phyloP scores from a whole-genome alignment of 2,329 filamentous ascomycete species.

The Verticillium alfalfae region DNA sequence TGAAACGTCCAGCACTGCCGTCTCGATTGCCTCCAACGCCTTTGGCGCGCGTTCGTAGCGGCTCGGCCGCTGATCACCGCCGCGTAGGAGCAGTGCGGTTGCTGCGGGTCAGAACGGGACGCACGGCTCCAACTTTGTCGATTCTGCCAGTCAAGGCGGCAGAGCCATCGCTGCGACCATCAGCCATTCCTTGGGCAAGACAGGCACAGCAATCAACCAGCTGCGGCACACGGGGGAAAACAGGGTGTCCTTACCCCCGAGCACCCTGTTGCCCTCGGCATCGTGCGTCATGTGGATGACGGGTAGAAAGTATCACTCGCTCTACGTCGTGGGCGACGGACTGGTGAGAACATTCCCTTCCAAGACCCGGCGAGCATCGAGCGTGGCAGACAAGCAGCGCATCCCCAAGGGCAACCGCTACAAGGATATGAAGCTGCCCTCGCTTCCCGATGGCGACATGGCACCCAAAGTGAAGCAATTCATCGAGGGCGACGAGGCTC shows the following conservation, averaged over 20 bases:
- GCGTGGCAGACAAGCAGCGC: conserved; percentile 46
- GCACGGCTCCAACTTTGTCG: conserved; percentile 41
- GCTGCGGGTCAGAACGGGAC: conserved; percentile 28
- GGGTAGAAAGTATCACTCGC: conserved; percentile 53
- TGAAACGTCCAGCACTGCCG: conserved; percentile 47
- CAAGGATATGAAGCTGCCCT: conserved; percentile 62
- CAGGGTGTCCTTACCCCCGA: conserved; percentile 61
- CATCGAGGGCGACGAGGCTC: conserved; percentile 50
- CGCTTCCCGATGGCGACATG: conserved; percentile 54
- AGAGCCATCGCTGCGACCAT: conserved; percentile 69
- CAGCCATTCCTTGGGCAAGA: conserved; percentile 68
- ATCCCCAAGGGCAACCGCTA: conserved; percentile 52
- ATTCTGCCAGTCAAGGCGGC: conserved; percentile 63
- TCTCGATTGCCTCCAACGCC: conserved; percentile 66
- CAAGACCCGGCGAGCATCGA: conserved; percentile 48
- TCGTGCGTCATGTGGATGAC: conserved; percentile 62
- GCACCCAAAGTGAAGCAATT: conserved; percentile 51
- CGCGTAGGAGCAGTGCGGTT: conserved; percentile 45
- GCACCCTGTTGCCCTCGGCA: conserved; percentile 45
- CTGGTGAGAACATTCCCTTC: conserved; percentile 61
- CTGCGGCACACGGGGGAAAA: conserved; percentile 72
- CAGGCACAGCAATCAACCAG: conserved; percentile 63
- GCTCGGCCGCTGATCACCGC: conserved; percentile 56
- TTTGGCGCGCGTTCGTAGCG: conserved; percentile 64
- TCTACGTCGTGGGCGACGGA: conserved; percentile 63